Evolutionary conservation across 495 filamentous ascomycete genomes (phyloP).

Genomic region (Astrocystis sublimbata): DNA sequence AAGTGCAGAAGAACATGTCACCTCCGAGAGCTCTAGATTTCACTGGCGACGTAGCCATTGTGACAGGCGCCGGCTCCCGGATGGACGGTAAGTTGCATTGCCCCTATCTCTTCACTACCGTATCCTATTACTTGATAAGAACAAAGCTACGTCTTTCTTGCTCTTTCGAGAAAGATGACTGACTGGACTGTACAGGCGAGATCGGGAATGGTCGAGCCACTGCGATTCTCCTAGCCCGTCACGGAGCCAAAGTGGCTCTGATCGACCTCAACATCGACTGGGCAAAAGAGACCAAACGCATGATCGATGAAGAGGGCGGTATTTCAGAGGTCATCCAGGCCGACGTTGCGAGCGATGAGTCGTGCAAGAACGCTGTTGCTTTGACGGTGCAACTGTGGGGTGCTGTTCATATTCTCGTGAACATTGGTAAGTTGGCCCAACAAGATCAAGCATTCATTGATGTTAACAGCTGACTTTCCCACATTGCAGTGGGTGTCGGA

Average conservation of each 20-base stretch:
- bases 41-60: conserved; percentile 6
- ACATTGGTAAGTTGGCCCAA: conserved; percentile 29
- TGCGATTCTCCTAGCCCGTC: conserved; percentile 14
- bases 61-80: conserved; percentile 14
- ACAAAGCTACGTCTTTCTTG: not conserved
- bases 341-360: conserved; percentile 32
- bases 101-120: too few relatives aligned
- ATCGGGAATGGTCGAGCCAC: conserved; percentile 15
- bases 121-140: too few relatives aligned
- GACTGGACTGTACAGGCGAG: conserved; percentile 2
- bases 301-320: conserved; percentile 24
- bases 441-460: too few relatives aligned
- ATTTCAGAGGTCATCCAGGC: conserved; percentile 32
- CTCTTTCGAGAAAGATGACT: not conserved
- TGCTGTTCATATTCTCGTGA: conserved; percentile 29
- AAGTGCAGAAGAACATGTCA: too few relatives aligned
- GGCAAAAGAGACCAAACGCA: conserved; percentile 13
- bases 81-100: conserved; percentile 19
- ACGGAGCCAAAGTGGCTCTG: conserved; percentile 9
- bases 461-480: too few relatives aligned
- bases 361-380: conserved; percentile 26
- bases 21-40: conserved; percentile 15
- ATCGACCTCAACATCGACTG: conserved; percentile 8
- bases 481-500: not conserved
- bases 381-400: conserved; percentile 29